A percentile compares a stretch with the other conserved stretches of the same genome.
Conservation (phyloP, 139 green algal genomes). For the Chlorella sp. region DNA sequence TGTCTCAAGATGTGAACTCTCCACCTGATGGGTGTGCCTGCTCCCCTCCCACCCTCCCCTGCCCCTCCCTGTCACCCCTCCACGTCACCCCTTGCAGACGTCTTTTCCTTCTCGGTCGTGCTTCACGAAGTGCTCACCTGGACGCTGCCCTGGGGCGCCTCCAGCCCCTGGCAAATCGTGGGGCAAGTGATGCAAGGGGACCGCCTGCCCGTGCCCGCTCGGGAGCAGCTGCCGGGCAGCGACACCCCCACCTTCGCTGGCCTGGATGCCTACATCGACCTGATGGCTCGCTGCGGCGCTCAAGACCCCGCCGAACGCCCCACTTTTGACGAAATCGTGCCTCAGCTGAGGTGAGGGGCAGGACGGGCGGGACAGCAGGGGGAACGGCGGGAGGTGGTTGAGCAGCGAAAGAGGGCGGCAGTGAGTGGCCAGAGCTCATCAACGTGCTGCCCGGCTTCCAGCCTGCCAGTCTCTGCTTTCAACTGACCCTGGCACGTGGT, state of each 20-base stretch:
- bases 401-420: too few species aligned
- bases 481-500: too few species aligned
- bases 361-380: too few species aligned
- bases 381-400: too few species aligned
- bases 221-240: neutral
- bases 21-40: neutral
- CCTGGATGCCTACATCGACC: neutral
- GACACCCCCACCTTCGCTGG: neutral
- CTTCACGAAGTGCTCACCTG: neutral
- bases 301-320: neutral
- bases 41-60: neutral
- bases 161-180: neutral
- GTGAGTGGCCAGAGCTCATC: too few species aligned
- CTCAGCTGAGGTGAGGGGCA: neutral
- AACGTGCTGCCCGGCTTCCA: too few species aligned
- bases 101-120: neutral
- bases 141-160: neutral
- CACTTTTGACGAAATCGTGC: neutral
- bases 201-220: neutral
- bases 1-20: too few species aligned
- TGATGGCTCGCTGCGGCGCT: neutral
- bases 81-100: neutral
- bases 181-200: neutral
- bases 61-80: too few species aligned
- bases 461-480: too few species aligned